Base-by-base conservation (phyloP, 106 monocot genomes). In the Posidonia australis region DNA sequence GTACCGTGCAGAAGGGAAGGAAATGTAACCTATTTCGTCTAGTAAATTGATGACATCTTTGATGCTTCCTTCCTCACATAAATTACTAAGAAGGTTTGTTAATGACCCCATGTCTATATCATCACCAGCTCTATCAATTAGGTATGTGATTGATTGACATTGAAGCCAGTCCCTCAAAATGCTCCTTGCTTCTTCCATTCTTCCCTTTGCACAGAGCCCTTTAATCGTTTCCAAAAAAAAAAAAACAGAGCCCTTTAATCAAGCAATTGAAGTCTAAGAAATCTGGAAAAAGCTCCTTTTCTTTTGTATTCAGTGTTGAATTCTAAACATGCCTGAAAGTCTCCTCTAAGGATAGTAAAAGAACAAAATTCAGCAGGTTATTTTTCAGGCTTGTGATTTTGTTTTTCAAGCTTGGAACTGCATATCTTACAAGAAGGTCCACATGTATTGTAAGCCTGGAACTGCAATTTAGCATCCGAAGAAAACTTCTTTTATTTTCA, bases 141-240 rank as follows among this genome's bases (percentile, higher is more conserved):
- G 10, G 51, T 68, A 43, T 14, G 68, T 67, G 7, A 85, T 71
- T 54, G 64, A 54, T 63, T 29, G 57, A 75, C 81, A 69, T 46
- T 79, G 84, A 60, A 98, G 76, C 96, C 90, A 83, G 59, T 87
- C 85, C 62, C 76, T 76, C 32, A 98, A 46, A 58, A 91, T 79
- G 41, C 64, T 73, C 64, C 87, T 84, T 22, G 87, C 84, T 82
- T 98, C 90, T 71, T 98, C 90, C 83, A 98, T 77, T 76, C 96
- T 90, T 65, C 87, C 90, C 70, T 85, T 98, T 16, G 77, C 32
- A 79, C 65, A 75, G 17, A 98, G 73, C 26, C 91, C n/a, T n/a
- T n/a, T n/a, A n/a, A n/a, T n/a, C n/a, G n/a, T n/a, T n/a, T n/a
- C n/a, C n/a, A n/a, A n/a, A n/a, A n/a, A n/a, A n/a, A n/a, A n/a